Percentiles rank a stretch among this genome's conserved stretches.
These are phyloP conservation scores for Thuja plicata DNA, from an alignment of 83 land plant species.

Conservation along the genomic window DNA sequence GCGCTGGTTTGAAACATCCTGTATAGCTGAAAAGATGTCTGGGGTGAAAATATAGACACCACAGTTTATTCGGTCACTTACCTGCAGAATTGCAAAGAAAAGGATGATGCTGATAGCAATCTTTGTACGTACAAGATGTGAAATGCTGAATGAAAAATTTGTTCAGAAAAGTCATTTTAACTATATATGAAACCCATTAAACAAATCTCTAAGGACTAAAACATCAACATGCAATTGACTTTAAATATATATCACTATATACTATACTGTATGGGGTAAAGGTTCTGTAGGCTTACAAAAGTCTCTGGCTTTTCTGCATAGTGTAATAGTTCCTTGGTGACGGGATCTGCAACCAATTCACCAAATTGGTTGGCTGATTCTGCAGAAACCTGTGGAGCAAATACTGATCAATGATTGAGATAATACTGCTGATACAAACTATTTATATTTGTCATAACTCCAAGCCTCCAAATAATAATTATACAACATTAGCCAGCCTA, in stretches of 20 bases:
- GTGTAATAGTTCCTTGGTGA: conserved; percentile 84
- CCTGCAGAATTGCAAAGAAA: conserved; percentile 42
- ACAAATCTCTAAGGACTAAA: background rate
- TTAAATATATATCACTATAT: background rate
- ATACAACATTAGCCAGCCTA: background rate
- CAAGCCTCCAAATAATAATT: no score
- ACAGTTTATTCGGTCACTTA: conserved; percentile 90
- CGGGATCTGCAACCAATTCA: conserved; percentile 89
- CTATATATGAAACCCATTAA: conserved; percentile 4
- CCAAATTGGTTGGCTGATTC: conserved; percentile 92
- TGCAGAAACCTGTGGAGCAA: conserved; percentile 68
- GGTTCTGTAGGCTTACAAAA: conserved; percentile 65
- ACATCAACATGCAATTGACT: background rate
- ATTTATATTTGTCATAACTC: no score
- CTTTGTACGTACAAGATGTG: background rate
- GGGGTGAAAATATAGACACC: conserved; percentile 95
- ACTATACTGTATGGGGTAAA: background rate
- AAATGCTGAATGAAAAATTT: background rate
- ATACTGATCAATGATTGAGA: background rate
- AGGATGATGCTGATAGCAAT: background rate
- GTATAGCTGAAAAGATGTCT: conserved; percentile 78
- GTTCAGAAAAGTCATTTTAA: background rate
- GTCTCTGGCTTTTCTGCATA: conserved; percentile 99
- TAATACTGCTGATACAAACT: no score
- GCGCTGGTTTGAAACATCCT: conserved; percentile 54